Conservation (phyloP, 1,284 basidiomycete genomes). For the Ganoderma lucidum region DNA sequence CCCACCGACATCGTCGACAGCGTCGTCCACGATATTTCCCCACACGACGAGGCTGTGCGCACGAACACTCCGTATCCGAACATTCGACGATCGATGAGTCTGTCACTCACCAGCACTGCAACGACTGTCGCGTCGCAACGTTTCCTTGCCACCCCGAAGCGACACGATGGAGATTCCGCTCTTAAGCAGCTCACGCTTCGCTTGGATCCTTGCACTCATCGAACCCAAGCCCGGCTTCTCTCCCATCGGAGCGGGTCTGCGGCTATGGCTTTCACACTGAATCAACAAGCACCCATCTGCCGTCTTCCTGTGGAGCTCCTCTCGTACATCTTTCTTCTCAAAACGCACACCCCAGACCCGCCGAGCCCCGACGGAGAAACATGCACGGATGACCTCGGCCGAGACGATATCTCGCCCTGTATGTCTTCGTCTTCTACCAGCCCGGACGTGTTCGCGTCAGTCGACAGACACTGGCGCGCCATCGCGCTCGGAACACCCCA, state of each 20-base stretch:
- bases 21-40: conserved; percentile 2
- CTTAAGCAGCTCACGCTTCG: conserved; percentile 27
- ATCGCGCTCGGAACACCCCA: conserved; percentile 55
- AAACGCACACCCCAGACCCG: conserved; percentile 41
- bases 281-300: conserved; percentile 22
- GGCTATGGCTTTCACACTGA: conserved; percentile 16
- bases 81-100: conserved; percentile 11
- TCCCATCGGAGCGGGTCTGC: not conserved
- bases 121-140: conserved; percentile 29
- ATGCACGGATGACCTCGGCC: conserved; percentile 29
- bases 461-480: conserved; percentile 58
- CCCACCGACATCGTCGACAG: conserved; percentile 6
- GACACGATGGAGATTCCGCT: conserved; percentile 6
- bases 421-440: conserved; percentile 47
- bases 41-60: conserved; percentile 6
- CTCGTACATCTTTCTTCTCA: conserved; percentile 56
- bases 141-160: conserved; percentile 20
- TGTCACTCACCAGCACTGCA: conserved; percentile 8
- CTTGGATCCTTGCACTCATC: conserved; percentile 17
- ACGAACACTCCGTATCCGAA: conserved; percentile 7
- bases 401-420: conserved; percentile 45
- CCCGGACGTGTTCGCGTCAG: conserved; percentile 53
- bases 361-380: conserved; percentile 8
- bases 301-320: conserved; percentile 58
- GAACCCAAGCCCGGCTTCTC: not conserved